Evolutionary conservation across 2,329 filamentous ascomycete species (phyloP).

Genomic region (Taxawa tesnikishii): DNA sequence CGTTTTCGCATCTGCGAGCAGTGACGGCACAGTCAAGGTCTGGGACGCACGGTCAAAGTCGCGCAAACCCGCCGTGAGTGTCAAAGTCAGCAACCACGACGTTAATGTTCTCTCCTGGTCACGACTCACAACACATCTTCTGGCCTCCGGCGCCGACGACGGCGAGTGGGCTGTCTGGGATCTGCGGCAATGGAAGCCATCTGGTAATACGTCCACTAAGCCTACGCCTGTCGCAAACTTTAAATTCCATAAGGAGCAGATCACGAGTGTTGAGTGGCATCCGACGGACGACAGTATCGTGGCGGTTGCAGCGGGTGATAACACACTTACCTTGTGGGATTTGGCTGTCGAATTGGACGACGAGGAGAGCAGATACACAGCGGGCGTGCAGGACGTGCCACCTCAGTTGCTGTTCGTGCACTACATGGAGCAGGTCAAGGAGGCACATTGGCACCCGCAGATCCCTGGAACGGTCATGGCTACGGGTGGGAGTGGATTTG

Average conservation of each 20-base stretch:
- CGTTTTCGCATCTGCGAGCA: constrained; percentile 88
- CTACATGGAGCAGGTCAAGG: constrained; percentile 89
- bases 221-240: constrained; percentile 85
- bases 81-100: constrained; percentile 72
- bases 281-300: constrained; percentile 94
- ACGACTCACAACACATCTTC: constrained; percentile 70
- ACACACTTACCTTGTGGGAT: constrained; percentile 94
- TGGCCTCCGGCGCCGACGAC: constrained; percentile 87
- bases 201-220: constrained; percentile 27
- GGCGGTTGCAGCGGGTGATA: constrained; percentile 81
- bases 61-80: constrained; percentile 73
- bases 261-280: constrained; percentile 95
- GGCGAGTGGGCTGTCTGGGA: constrained; percentile 96
- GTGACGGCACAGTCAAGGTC: constrained; percentile 86
- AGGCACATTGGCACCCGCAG: constrained; percentile 94
- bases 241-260: constrained; percentile 89
- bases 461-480: constrained; percentile 83
- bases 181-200: constrained; percentile 76
- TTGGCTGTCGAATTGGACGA: constrained; percentile 92
- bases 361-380: constrained; percentile 86
- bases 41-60: constrained; percentile 93
- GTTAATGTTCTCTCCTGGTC: constrained; percentile 98
- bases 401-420: constrained; percentile 94
- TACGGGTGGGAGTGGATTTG: constrained; percentile 77
- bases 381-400: constrained; percentile 77